Conservation (phyloP, 495 filamentous ascomycete species). For the Penicillium nucicola region DNA sequence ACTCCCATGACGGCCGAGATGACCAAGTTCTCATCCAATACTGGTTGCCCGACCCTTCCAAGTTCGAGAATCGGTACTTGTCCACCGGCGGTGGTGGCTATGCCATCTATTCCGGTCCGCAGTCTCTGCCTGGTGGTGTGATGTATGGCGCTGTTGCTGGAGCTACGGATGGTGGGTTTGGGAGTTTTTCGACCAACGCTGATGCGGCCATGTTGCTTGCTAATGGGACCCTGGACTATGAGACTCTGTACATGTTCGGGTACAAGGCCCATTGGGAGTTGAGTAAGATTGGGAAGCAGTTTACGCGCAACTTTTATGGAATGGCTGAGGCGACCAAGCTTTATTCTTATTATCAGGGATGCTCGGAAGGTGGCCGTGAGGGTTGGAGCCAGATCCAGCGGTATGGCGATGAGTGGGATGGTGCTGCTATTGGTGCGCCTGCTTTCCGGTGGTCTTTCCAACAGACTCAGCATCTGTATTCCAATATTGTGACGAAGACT, state of each 20-base stretch:
- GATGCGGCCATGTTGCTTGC: conserved; percentile 31
- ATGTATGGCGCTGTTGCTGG: conserved; percentile 40
- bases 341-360: conserved; percentile 53
- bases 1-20: conserved; percentile 35
- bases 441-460: conserved; percentile 46
- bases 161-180: conserved; percentile 46
- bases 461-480: conserved; percentile 42
- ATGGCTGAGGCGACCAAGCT: conserved; percentile 30
- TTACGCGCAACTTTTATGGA: conserved; percentile 32
- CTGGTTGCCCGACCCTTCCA: conserved; percentile 33
- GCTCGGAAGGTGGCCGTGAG: conserved; percentile 52
- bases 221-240: conserved; percentile 42
- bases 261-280: conserved; percentile 34
- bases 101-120: conserved; percentile 39
- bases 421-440: conserved; percentile 44
- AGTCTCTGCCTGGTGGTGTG: conserved; percentile 31
- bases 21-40: conserved; percentile 36
- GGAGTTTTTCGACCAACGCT: conserved; percentile 32
- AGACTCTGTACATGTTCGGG: conserved; percentile 42
- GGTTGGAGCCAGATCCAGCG: conserved; percentile 50
- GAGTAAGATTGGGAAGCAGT: conserved; percentile 30
- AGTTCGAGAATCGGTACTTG: conserved; percentile 40
- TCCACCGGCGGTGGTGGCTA: conserved; percentile 42
- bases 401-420: conserved; percentile 44
- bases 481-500: conserved; percentile 36